These are phyloP conservation scores for Polysphondylium violaceum DNA, from an alignment of 78 protist species.

Conservation along the genomic window DNA sequence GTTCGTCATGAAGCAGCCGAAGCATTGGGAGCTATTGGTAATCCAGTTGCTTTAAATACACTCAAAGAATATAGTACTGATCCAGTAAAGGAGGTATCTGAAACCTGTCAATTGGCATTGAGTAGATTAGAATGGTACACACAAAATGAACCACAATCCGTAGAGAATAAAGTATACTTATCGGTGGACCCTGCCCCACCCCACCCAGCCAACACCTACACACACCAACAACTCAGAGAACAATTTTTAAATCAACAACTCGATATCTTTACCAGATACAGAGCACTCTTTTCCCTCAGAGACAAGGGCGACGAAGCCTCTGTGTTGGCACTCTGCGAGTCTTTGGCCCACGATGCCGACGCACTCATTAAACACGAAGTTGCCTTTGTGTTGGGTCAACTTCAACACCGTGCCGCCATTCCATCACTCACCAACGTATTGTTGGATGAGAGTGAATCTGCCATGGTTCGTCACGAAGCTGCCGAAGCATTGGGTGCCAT, in stretches of 20 bases:
- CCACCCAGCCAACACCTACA: background rate
- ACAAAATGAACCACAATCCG: slow-evolving; percentile 43
- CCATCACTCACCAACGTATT: slow-evolving; percentile 44
- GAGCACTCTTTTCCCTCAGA: slow-evolving; percentile 81
- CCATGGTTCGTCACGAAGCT: slow-evolving; percentile 91
- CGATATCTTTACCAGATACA: slow-evolving; percentile 79
- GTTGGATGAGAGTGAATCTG: slow-evolving; percentile 61
- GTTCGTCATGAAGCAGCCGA: slow-evolving; percentile 93
- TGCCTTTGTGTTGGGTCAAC: slow-evolving; percentile 91
- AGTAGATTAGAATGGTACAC: slow-evolving; percentile 57
- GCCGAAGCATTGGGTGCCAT: slow-evolving; percentile 93
- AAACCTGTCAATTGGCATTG: slow-evolving; percentile 82
- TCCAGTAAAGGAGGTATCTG: slow-evolving; percentile 54
- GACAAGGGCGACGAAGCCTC: slow-evolving; percentile 71
- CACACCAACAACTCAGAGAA: slow-evolving; percentile 3
- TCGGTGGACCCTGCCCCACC: slow-evolving; percentile 84
- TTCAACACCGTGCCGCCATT: slow-evolving; percentile 75
- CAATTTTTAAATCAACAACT: slow-evolving; percentile 40
- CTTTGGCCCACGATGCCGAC: slow-evolving; percentile 21
- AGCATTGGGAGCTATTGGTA: slow-evolving; percentile 89
- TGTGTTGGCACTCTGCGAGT: slow-evolving; percentile 64
- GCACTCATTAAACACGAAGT: slow-evolving; percentile 89
- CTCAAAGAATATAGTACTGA: slow-evolving; percentile 18
- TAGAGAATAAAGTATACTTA: slow-evolving; percentile 26
- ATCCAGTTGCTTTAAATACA: slow-evolving; percentile 8